These are phyloP conservation scores for Gnomoniopsis sp. DNA, from an alignment of 2,329 filamentous ascomycete genomes.

Conservation along the genomic window DNA sequence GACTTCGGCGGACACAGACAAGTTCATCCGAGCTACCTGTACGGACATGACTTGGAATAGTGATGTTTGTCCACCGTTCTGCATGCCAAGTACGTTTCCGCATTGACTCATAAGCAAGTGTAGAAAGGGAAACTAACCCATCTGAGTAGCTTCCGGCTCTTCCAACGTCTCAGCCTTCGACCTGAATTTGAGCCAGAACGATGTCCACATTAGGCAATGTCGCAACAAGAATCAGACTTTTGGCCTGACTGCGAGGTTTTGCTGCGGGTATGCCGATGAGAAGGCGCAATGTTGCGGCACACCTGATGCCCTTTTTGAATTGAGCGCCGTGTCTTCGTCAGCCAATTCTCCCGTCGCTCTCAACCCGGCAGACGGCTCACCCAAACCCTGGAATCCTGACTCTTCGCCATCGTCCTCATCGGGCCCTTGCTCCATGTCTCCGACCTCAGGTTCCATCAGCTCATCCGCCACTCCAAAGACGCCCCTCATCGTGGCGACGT, in stretches of 20 bases:
- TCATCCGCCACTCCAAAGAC: neutral
- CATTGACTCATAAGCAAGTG: neutral
- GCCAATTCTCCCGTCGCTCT: neutral
- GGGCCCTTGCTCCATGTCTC: neutral
- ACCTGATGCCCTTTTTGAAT: conserved; percentile 1
- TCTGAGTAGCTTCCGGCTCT: neutral
- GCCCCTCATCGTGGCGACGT: neutral
- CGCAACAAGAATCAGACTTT: neutral
- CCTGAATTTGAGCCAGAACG: neutral
- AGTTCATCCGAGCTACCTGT: conserved; percentile 9
- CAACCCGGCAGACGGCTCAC: neutral
- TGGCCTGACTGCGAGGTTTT: neutral
- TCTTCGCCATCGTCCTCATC: neutral
- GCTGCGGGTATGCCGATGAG: neutral
- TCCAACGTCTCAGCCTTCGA: neutral
- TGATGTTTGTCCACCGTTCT: conserved; percentile 4
- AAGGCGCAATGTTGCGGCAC: conserved; percentile 1
- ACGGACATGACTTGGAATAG: conserved; percentile 4
- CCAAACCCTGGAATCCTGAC: neutral
- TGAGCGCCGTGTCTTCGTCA: neutral
- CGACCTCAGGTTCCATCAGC: neutral
- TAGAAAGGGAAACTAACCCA: neutral
- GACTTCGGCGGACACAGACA: neutral
- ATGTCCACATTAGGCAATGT: conserved; percentile 8
- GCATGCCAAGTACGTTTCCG: neutral